A percentile compares a stretch with the other conserved stretches of the same genome.
Conservation (phyloP, 1,284 basidiomycete genomes). For the Fomitopsis palustris region DNA sequence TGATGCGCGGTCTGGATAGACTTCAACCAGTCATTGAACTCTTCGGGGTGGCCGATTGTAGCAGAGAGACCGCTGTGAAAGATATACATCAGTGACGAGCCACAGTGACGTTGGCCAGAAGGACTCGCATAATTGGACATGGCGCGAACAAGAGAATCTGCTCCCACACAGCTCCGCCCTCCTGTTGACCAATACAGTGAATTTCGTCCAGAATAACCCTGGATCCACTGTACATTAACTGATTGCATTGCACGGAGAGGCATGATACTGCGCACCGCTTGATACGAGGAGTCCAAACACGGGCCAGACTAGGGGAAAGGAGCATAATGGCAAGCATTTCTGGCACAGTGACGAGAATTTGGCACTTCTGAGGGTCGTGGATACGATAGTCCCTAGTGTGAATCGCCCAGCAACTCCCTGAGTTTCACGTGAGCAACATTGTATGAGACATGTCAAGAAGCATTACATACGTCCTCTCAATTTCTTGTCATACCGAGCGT, state of each 20-base stretch:
- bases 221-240: not conserved
- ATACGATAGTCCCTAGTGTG: slow-evolving; percentile 67
- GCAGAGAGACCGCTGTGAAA: slow-evolving; percentile 61
- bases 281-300: slow-evolving; percentile 57
- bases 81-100: not conserved
- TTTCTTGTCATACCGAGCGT: slow-evolving; percentile 64
- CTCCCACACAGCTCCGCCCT: slow-evolving; percentile 69
- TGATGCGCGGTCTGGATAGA: slow-evolving; percentile 57
- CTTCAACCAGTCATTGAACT: slow-evolving; percentile 62
- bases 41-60: slow-evolving; percentile 60
- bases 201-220: slow-evolving; percentile 76
- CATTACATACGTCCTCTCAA: slow-evolving; percentile 39
- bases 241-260: not conserved
- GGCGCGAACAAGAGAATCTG: slow-evolving; percentile 62
- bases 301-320: slow-evolving; percentile 59
- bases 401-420: slow-evolving; percentile 62
- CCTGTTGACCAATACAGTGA: slow-evolving; percentile 66
- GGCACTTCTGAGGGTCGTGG: slow-evolving; percentile 60
- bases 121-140: slow-evolving; percentile 61
- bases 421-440: not conserved
- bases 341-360: slow-evolving; percentile 70
- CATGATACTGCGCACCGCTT: slow-evolving; percentile 44
- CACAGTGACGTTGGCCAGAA: not conserved
- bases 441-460: not conserved
- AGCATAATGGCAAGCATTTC: slow-evolving; percentile 68